Conservation (phyloP, 2,329 filamentous ascomycete genomes). For the Cladosporium sp. region DNA sequence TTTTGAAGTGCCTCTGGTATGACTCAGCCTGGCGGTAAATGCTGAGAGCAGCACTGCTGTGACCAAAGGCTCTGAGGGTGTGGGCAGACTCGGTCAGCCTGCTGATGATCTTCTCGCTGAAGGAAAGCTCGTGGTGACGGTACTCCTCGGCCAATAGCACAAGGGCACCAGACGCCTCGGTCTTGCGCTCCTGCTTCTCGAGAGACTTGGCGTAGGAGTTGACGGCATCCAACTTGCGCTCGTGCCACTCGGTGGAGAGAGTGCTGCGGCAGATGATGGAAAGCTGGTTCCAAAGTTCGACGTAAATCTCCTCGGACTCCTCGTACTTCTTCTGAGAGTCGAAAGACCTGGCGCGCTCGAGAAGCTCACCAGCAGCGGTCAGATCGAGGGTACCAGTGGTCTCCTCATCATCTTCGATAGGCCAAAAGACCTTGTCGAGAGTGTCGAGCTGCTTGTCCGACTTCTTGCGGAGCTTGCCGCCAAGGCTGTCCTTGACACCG, state of each 20-base stretch:
- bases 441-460: constrained; percentile 22
- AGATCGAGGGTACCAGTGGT: constrained; percentile 29
- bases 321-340: constrained; percentile 26
- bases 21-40: constrained; percentile 40
- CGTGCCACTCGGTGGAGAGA: constrained; percentile 43
- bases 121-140: constrained; percentile 36
- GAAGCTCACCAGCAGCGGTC: constrained; percentile 31
- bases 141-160: constrained; percentile 48
- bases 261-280: constrained; percentile 43
- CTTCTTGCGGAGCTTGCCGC: constrained; percentile 25
- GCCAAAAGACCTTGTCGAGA: constrained; percentile 36
- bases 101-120: constrained; percentile 23
- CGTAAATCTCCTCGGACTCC: constrained; percentile 44
- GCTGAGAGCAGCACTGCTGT: constrained; percentile 42
- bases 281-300: constrained; percentile 50
- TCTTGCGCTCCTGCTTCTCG: constrained; percentile 41
- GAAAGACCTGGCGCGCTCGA: constrained; percentile 38
- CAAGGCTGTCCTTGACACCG: constrained; percentile 15
- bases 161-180: constrained; percentile 44
- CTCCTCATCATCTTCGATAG: constrained; percentile 38
- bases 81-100: constrained; percentile 39
- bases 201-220: constrained; percentile 47
- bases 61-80: constrained; percentile 44
- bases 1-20: constrained; percentile 35
- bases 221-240: constrained; percentile 45